Percentiles rank a stretch among this genome's conserved stretches.
Evolutionary conservation across 805 yeast genomes (phyloP).

Genomic region (Hanseniaspora opuntiae): DNA sequence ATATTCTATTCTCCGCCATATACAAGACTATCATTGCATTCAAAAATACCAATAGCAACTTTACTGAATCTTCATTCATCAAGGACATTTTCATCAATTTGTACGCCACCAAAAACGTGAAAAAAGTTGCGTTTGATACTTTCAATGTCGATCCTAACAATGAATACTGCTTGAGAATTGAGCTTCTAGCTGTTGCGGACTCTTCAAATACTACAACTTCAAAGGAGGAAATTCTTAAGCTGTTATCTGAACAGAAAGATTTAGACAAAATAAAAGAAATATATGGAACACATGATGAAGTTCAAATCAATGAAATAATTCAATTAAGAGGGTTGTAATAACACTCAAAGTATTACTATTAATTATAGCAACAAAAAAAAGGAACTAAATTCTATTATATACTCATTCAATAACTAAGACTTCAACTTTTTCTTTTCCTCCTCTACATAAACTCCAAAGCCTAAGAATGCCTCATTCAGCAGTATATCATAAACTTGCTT

Average conservation of each 20-base stretch:
- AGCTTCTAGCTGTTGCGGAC: conserved; percentile 26
- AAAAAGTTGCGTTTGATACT: conserved; percentile 31
- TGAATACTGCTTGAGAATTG: conserved; percentile 16
- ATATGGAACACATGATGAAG: conserved; percentile 18
- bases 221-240: conserved; percentile 23
- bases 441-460: conserved; percentile 69
- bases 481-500: conserved; percentile 60
- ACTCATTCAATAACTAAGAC: background rate
- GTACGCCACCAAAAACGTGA: conserved; percentile 52
- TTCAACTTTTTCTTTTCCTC: conserved; percentile 32
- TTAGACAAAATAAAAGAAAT: conserved; percentile 24
- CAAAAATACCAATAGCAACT: conserved; percentile 25
- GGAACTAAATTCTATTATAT: background rate
- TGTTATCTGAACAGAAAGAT: conserved; percentile 25
- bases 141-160: conserved; percentile 42
- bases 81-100: conserved; percentile 59
- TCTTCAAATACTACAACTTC: conserved; percentile 14
- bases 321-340: conserved; percentile 33
- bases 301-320: conserved; percentile 35
- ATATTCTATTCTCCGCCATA: conserved; percentile 48
- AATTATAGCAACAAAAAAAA: background rate
- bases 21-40: conserved; percentile 48
- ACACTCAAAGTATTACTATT: conserved; percentile 11
- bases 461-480: conserved; percentile 77
- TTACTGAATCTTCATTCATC: conserved; percentile 53